phyloP scores from a whole-genome alignment of 257 asterid species.

The Solanum raphanifolium region DNA sequence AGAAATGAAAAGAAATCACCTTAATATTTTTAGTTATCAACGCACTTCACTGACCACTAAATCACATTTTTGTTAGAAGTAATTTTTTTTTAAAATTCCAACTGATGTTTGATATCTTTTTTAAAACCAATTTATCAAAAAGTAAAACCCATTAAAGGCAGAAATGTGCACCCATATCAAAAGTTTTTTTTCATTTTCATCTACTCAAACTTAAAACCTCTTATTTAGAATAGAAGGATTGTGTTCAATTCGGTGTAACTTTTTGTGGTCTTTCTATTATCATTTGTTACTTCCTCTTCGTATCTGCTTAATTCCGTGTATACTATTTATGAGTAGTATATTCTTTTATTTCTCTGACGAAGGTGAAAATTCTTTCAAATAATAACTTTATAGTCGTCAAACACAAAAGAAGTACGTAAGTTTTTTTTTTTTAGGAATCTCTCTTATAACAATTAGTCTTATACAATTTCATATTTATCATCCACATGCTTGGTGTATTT shows the following conservation, averaged over 20 bases:
- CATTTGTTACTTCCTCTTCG: background rate
- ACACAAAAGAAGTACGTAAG: background rate
- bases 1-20: background rate
- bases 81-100: no score
- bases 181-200: background rate
- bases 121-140: background rate
- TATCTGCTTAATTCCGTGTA: background rate
- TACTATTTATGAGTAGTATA: background rate
- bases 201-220: background rate
- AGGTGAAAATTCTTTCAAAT: background rate
- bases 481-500: background rate
- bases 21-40: background rate
- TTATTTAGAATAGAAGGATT: background rate
- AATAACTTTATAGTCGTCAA: background rate
- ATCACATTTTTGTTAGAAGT: background rate
- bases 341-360: background rate
- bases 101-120: background rate
- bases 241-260: background rate
- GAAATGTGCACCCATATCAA: background rate
- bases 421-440: background rate
- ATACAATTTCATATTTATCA: background rate
- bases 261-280: background rate
- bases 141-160: background rate
- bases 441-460: background rate
- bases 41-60: background rate